phyloP scores from a whole-genome alignment of 2,329 filamentous ascomycete genomes.

The Paracoccidioides brasiliensis region DNA sequence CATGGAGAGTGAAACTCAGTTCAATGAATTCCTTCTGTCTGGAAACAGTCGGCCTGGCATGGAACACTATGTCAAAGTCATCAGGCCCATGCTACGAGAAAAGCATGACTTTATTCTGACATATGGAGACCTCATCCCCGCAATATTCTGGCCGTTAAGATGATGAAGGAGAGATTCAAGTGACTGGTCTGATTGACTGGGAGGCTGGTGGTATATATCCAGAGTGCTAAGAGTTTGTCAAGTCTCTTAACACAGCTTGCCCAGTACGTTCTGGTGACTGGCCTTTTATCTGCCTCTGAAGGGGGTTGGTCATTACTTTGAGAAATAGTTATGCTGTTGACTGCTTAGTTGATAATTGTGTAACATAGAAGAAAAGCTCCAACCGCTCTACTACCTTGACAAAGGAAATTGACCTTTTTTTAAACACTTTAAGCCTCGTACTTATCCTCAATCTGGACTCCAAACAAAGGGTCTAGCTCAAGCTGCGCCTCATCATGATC shows the following conservation, averaged over 20 bases:
- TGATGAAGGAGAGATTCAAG: constrained; percentile 4
- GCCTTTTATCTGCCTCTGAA: constrained; percentile 6
- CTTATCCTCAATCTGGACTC: no score
- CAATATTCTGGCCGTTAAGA: constrained; percentile 14
- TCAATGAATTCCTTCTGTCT: constrained; percentile 18
- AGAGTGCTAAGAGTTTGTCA: constrained; percentile 14
- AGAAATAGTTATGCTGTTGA: constrained; percentile 7
- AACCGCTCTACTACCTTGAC: no score
- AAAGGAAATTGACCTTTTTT: no score
- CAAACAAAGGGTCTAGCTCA: no score
- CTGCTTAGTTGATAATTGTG: constrained; percentile 6
- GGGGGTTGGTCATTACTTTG: constrained; percentile 8
- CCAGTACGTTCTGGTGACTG: constrained; percentile 6
- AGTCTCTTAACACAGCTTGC: constrained; percentile 8
- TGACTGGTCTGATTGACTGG: constrained; percentile 15
- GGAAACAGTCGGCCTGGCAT: not conserved
- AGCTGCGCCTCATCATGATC: not conserved
- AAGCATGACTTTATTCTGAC: constrained; percentile 12
- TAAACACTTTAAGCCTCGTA: no score
- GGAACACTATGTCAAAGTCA: constrained; percentile 5
- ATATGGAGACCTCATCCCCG: constrained; percentile 15
- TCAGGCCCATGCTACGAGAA: not conserved
- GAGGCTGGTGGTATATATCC: constrained; percentile 16
- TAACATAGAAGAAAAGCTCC: constrained; percentile 1
- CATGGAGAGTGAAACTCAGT: constrained; percentile 22